A percentile compares a stretch with the other conserved stretches of the same genome.
phyloP scores from a whole-genome alignment of 2,329 filamentous ascomycete genomes.

The Xylariales sp. region DNA sequence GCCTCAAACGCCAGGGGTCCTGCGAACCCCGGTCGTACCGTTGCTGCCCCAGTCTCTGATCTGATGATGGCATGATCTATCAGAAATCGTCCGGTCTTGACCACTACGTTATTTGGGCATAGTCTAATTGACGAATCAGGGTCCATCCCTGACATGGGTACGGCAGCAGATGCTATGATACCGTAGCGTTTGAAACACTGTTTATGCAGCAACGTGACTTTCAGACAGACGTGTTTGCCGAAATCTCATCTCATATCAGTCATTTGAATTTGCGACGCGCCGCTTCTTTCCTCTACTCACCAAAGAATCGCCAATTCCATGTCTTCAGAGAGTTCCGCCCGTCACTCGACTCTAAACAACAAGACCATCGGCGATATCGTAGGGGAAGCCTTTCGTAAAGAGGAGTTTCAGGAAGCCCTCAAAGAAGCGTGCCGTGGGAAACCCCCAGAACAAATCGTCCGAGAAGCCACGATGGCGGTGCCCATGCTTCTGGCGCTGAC shows the following conservation, averaged over 20 bases:
- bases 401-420: constrained; percentile 26
- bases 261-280: not conserved
- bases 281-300: not conserved
- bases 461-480: constrained; percentile 54
- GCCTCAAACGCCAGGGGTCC: constrained; percentile 46
- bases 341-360: not conserved
- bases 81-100: constrained; percentile 35
- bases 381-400: constrained; percentile 11
- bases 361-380: constrained; percentile 27
- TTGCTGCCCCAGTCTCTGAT: constrained; percentile 40
- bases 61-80: constrained; percentile 46
- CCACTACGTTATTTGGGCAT: not conserved
- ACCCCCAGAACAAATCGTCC: constrained; percentile 40
- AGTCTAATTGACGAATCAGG: not conserved
- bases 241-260: not conserved
- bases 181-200: constrained; percentile 22
- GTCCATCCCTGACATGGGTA: constrained; percentile 5
- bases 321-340: constrained; percentile 14
- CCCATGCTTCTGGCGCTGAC: constrained; percentile 56
- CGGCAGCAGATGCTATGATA: not conserved
- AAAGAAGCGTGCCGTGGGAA: constrained; percentile 40
- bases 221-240: constrained; percentile 1
- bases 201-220: constrained; percentile 5
- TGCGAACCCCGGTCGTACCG: constrained; percentile 42
- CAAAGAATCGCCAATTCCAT: constrained; percentile 5